Conservation (phyloP, 179 eudicot genomes). For the Silene noctiflora region DNA sequence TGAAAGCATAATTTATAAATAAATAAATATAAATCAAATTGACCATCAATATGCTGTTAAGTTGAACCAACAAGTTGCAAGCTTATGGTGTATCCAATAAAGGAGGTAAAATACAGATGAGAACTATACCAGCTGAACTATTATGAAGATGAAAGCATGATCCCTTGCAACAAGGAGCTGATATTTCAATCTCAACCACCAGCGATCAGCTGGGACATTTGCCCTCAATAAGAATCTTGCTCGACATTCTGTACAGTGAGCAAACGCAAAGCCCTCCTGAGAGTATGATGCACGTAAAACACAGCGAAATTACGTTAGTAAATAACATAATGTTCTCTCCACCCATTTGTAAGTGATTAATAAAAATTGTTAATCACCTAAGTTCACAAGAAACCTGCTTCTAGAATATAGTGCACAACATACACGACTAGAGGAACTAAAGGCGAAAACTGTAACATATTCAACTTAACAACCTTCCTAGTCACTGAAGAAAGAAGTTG, state of each 20-base stretch:
- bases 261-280: slow-evolving; percentile 99
- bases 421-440: not conserved
- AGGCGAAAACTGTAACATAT: not conserved
- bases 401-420: not conserved
- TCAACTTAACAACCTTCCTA: not conserved
- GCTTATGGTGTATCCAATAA: not conserved
- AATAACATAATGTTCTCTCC: too few relatives aligned
- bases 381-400: not conserved
- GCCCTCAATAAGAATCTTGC: slow-evolving; percentile 84
- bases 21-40: not conserved
- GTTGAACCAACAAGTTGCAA: not conserved
- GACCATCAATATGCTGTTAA: not conserved
- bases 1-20: slow-evolving; percentile 3
- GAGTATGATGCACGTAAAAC: slow-evolving; percentile 19
- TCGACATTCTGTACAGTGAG: slow-evolving; percentile 98
- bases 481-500: not conserved
- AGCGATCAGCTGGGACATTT: slow-evolving; percentile 89
- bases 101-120: not conserved
- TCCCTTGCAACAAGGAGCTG: slow-evolving; percentile 97
- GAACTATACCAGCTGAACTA: slow-evolving; percentile 80
- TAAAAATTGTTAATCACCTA: not conserved
- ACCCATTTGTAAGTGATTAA: not conserved
- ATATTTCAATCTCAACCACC: slow-evolving; percentile 97
- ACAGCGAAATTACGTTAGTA: slow-evolving; percentile 5
- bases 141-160: slow-evolving; percentile 76